Percentiles rank a stretch among this genome's conserved stretches.
phyloP scores from a whole-genome alignment of 2,329 filamentous ascomycete species.

The Pseudopyricularia javanii region DNA sequence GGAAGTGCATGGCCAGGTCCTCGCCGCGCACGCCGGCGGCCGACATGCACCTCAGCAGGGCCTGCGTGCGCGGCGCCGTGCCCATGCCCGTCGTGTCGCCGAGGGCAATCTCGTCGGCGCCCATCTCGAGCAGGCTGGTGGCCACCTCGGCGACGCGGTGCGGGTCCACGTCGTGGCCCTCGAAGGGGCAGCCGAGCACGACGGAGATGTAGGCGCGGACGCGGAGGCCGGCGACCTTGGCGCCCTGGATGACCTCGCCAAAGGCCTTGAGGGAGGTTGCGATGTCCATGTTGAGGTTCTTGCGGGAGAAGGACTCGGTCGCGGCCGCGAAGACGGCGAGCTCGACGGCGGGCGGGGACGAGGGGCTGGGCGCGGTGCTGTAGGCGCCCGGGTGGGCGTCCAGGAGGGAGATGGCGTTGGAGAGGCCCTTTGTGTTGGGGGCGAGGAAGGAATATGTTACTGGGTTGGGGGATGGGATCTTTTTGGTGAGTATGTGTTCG shows the following conservation, averaged over 20 bases:
- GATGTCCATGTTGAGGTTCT: constrained; percentile 73
- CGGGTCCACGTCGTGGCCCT: constrained; percentile 52
- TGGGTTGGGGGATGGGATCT: constrained; percentile 37
- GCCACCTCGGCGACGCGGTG: constrained; percentile 55
- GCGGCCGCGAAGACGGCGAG: constrained; percentile 56
- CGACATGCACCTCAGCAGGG: constrained; percentile 50
- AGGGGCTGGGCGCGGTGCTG: constrained; percentile 35
- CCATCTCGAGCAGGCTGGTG: constrained; percentile 64
- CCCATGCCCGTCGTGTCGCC: constrained; percentile 90
- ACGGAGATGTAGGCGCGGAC: constrained; percentile 74
- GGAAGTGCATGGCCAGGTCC: constrained; percentile 73
- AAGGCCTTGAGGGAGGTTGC: constrained; percentile 61
- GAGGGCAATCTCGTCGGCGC: constrained; percentile 80
- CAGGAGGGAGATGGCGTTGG: constrained; percentile 46
- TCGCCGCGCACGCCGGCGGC: constrained; percentile 56
- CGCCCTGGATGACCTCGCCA: constrained; percentile 54
- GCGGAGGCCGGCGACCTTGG: constrained; percentile 54
- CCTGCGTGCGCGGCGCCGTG: constrained; percentile 57
- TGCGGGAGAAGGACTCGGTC: constrained; percentile 67
- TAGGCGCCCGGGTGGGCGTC: constrained; percentile 34
- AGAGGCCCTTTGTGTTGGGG: constrained; percentile 63
- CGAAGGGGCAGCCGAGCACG: constrained; percentile 69
- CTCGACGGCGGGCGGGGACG: constrained; percentile 25
- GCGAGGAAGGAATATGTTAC: constrained; percentile 72
- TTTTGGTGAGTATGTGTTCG: constrained; percentile 48